Evolutionary conservation across 2,329 filamentous ascomycete species (phyloP).

Genomic region (Bretziella fagacearum): DNA sequence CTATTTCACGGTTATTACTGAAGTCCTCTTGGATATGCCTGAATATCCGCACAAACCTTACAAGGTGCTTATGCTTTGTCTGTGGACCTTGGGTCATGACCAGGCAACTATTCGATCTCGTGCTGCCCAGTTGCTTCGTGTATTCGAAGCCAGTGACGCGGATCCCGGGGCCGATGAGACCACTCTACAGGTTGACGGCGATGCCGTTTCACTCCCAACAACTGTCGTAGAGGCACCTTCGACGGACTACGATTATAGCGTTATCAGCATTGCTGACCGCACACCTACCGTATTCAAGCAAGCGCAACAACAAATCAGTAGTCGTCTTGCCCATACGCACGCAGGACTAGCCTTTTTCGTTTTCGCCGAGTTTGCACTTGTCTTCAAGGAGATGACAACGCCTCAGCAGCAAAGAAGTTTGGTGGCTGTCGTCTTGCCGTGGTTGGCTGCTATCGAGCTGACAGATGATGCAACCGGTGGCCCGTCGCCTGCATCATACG

Average conservation of each 20-base stretch:
- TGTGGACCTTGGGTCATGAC: slow-evolving; percentile 87
- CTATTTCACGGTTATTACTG: slow-evolving; percentile 83
- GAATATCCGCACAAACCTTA: slow-evolving; percentile 76
- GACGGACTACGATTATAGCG: neutral
- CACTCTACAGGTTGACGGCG: neutral
- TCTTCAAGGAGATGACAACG: slow-evolving; percentile 67
- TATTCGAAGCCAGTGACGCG: slow-evolving; percentile 54
- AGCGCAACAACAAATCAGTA: slow-evolving; percentile 92
- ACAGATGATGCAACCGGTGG: slow-evolving; percentile 83
- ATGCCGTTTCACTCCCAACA: neutral
- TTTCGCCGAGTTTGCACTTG: slow-evolving; percentile 86
- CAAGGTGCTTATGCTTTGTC: slow-evolving; percentile 72
- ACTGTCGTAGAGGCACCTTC: neutral
- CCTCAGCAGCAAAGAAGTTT: slow-evolving; percentile 79
- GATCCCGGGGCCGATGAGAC: slow-evolving; percentile 29
- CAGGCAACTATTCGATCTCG: slow-evolving; percentile 78
- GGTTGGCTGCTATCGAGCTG: slow-evolving; percentile 88
- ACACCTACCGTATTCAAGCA: slow-evolving; percentile 96
- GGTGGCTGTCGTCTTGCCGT: slow-evolving; percentile 83
- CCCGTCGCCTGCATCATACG: slow-evolving; percentile 81
- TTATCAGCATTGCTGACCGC: slow-evolving; percentile 91
- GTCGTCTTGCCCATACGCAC: slow-evolving; percentile 73
- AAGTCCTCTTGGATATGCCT: slow-evolving; percentile 69
- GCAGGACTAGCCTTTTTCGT: slow-evolving; percentile 80
- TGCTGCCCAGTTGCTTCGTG: slow-evolving; percentile 54